Conservation (phyloP, 2,329 filamentous ascomycete species). For the Rutstroemia sp. region DNA sequence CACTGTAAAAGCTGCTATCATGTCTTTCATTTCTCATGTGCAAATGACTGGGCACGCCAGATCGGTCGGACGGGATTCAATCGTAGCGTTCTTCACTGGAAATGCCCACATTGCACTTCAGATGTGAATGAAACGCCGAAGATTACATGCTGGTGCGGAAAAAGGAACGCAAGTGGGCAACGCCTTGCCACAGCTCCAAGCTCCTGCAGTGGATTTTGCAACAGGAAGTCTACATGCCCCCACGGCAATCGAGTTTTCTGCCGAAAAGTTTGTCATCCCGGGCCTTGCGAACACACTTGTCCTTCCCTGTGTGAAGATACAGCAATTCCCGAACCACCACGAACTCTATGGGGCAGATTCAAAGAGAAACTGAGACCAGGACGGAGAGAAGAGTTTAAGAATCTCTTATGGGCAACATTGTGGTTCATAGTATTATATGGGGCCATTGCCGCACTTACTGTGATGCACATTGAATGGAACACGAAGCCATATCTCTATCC, state of each 20-base stretch:
- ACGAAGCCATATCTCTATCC: constrained; percentile 11
- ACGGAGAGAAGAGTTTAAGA: not conserved
- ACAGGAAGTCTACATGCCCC: constrained; percentile 1
- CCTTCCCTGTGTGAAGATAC: not conserved
- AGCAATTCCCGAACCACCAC: not conserved
- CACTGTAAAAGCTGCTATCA: constrained; percentile 12
- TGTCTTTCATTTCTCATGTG: constrained; percentile 14
- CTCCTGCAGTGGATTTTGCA: constrained; percentile 11
- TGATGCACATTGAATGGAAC: constrained; percentile 5
- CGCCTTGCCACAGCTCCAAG: constrained; percentile 1
- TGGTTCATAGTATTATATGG: not conserved
- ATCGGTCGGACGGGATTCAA: accelerated
- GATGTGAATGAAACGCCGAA: not conserved
- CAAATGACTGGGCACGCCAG: not conserved
- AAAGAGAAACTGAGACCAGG: not conserved
- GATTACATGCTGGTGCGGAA: constrained; percentile 14
- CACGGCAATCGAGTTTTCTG: constrained; percentile 10
- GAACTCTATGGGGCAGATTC: constrained; percentile 9
- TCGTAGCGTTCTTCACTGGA: not conserved
- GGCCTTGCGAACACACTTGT: constrained; percentile 14
- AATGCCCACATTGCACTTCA: constrained; percentile 10
- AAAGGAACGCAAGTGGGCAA: not conserved
- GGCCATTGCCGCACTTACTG: not conserved
- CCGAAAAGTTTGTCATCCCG: constrained; percentile 15
- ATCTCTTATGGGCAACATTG: not conserved